Evolutionary conservation across 2,329 filamentous ascomycete species (phyloP).

Genomic region (Pyrenophora tritici-repentis): DNA sequence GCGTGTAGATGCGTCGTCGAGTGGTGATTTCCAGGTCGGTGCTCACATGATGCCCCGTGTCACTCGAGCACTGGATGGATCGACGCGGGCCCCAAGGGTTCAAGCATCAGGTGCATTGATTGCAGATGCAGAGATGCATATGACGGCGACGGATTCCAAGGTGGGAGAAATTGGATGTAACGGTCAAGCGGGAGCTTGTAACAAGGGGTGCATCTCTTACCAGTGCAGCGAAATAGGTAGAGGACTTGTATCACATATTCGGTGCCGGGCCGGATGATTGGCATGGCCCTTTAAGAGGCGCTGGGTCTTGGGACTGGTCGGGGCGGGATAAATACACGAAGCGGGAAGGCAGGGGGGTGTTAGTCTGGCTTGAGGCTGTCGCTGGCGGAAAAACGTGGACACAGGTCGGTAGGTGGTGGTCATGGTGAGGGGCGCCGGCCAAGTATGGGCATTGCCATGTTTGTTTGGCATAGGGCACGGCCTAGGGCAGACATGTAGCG

Average conservation of each 20-base stretch:
- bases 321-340: too few relatives aligned
- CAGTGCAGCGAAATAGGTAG: conserved; percentile 1
- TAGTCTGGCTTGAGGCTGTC: too few relatives aligned
- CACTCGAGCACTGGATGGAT: neutral
- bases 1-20: neutral
- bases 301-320: too few relatives aligned
- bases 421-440: neutral
- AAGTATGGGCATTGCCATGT: neutral
- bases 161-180: conserved; percentile 1
- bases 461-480: conserved; percentile 5
- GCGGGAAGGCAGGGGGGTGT: too few relatives aligned
- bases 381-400: too few relatives aligned
- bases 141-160: neutral
- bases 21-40: neutral
- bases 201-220: conserved; percentile 5
- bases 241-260: conserved; percentile 4
- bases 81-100: neutral
- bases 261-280: conserved; percentile 1
- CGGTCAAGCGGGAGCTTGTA: neutral
- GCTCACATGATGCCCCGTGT: conserved; percentile 6
- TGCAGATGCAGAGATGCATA: too few relatives aligned
- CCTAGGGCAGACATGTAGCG: neutral
- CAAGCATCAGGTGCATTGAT: conserved; percentile 5
- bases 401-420: too few relatives aligned
- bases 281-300: neutral